These are phyloP conservation scores for Ramalina peruviana DNA, from an alignment of 495 filamentous ascomycete species.

Conservation along the genomic window DNA sequence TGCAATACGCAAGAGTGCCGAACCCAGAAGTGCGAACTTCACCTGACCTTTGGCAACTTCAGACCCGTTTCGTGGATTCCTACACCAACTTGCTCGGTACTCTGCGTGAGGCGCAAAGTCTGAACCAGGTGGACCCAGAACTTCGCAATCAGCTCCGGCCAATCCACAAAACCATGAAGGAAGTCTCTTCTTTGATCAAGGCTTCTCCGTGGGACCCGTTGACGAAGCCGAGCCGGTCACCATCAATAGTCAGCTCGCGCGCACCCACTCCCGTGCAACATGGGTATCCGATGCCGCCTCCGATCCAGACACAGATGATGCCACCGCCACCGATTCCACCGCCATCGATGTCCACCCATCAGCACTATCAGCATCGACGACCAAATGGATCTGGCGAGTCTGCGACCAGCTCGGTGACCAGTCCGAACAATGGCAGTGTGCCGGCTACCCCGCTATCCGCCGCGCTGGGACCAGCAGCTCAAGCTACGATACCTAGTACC, in stretches of 20 bases:
- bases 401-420: constrained; percentile 26
- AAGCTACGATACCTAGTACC: constrained; percentile 75
- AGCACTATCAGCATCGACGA: constrained; percentile 8
- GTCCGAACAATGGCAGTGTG: constrained; percentile 23
- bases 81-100: constrained; percentile 61
- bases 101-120: constrained; percentile 51
- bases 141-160: constrained; percentile 58
- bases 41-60: constrained; percentile 68
- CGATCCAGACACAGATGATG: neutral
- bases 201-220: constrained; percentile 60
- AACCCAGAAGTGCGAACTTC: constrained; percentile 64
- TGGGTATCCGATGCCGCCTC: neutral
- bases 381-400: constrained; percentile 7
- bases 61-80: constrained; percentile 60
- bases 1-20: constrained; percentile 71
- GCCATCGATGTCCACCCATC: constrained; percentile 2
- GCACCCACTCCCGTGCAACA: neutral
- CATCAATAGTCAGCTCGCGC: neutral
- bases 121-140: constrained; percentile 51
- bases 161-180: constrained; percentile 60
- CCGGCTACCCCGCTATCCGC: constrained; percentile 66
- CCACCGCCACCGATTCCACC: neutral
- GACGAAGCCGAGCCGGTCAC: constrained; percentile 22
- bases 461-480: constrained; percentile 73
- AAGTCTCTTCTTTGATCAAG: constrained; percentile 59